These are phyloP conservation scores for Metschnikowia matae DNA, from an alignment of 805 yeast species.

Conservation along the genomic window DNA sequence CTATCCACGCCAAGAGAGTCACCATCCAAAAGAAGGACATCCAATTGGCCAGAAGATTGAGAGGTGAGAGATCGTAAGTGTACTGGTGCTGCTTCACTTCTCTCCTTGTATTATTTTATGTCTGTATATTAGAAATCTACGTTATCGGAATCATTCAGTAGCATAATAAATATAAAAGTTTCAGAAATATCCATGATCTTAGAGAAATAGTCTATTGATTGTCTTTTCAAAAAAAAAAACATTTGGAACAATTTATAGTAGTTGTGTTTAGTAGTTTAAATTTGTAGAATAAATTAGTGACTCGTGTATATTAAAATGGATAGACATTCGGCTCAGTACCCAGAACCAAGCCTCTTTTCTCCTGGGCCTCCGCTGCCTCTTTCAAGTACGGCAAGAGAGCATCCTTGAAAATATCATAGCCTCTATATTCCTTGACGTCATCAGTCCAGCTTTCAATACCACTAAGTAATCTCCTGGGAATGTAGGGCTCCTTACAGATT, in stretches of 20 bases:
- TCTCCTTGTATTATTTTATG: slow-evolving; percentile 18
- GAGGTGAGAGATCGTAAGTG: slow-evolving; percentile 44
- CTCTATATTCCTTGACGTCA: slow-evolving; percentile 60
- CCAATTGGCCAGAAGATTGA: slow-evolving; percentile 47
- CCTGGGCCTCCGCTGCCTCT: slow-evolving; percentile 46
- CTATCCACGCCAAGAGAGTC: slow-evolving; percentile 47
- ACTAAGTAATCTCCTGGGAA: slow-evolving; percentile 56
- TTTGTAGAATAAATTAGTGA: no score
- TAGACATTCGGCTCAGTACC: slow-evolving; percentile 40
- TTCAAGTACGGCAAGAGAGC: slow-evolving; percentile 53
- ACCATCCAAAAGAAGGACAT: slow-evolving; percentile 47
- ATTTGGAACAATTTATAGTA: no score
- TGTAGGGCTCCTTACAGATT: slow-evolving; percentile 54
- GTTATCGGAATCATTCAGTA: not conserved
- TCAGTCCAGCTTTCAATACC: slow-evolving; percentile 58
- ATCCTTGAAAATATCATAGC: slow-evolving; percentile 50
- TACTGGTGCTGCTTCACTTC: slow-evolving; percentile 18
- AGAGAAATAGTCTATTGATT: no score
- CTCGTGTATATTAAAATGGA: slow-evolving; percentile 29
- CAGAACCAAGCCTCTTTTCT: slow-evolving; percentile 34
- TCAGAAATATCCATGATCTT: no score
- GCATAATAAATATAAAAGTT: not conserved
- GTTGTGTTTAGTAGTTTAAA: no score
- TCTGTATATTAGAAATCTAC: slow-evolving; percentile 17
- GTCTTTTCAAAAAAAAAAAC: no score